These are phyloP conservation scores for Macrophomina phaseolina DNA, from an alignment of 2,329 filamentous ascomycete species.

Conservation along the genomic window DNA sequence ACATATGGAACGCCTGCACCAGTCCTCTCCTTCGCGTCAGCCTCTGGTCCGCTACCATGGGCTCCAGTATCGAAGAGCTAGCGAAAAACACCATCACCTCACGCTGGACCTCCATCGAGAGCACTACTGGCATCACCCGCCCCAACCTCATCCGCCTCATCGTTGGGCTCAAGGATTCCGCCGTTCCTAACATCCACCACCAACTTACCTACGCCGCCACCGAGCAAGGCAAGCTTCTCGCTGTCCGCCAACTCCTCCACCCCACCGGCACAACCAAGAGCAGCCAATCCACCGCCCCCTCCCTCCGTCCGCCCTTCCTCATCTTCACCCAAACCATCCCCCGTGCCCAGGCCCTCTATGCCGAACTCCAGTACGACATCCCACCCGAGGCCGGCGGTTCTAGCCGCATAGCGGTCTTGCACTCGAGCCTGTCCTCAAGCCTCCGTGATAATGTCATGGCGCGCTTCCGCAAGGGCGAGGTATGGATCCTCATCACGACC, in stretches of 20 bases:
- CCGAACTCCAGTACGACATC: slow-evolving; percentile 93
- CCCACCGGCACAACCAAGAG: slow-evolving; percentile 66
- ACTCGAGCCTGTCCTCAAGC: slow-evolving; percentile 80
- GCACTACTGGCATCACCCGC: slow-evolving; percentile 40
- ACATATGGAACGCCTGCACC: slow-evolving; percentile 80
- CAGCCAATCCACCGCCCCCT: slow-evolving; percentile 46
- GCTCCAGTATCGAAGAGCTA: slow-evolving; percentile 85
- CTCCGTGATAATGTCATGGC: slow-evolving; percentile 83
- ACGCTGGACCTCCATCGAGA: slow-evolving; percentile 39
- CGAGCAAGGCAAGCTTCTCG: slow-evolving; percentile 91
- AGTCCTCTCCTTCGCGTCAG: slow-evolving; percentile 73
- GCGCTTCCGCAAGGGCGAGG: slow-evolving; percentile 85
- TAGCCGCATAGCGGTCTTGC: slow-evolving; percentile 84
- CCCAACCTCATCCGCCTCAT: slow-evolving; percentile 77
- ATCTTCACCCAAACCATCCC: slow-evolving; percentile 97
- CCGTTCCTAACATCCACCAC: slow-evolving; percentile 90
- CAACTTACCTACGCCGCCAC: slow-evolving; percentile 89
- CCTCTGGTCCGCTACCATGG: slow-evolving; percentile 97
- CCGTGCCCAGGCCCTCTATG: slow-evolving; percentile 82
- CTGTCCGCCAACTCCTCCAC: slow-evolving; percentile 85
- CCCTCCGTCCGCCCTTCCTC: slow-evolving; percentile 84
- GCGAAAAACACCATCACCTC: slow-evolving; percentile 68
- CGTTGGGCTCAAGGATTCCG: slow-evolving; percentile 95
- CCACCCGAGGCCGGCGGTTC: slow-evolving; percentile 85
- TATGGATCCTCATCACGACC: slow-evolving; percentile 96